Evolutionary conservation across 2,329 filamentous ascomycete genomes (phyloP).

Genomic region (Cladosporium colombiae): DNA sequence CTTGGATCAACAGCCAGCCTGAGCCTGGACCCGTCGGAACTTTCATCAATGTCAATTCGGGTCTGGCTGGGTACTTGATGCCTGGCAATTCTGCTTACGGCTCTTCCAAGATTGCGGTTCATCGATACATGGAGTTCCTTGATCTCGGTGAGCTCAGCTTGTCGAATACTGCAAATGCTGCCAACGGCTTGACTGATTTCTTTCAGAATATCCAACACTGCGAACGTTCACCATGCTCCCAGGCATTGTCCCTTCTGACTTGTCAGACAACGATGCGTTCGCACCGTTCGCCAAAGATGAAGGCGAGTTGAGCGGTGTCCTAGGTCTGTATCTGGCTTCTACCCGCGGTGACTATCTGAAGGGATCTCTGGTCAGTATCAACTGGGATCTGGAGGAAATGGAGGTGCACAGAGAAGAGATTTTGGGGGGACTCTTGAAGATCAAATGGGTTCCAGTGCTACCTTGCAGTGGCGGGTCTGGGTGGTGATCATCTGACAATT

Average conservation of each 20-base stretch:
- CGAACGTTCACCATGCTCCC: slow-evolving; percentile 32
- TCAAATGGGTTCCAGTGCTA: slow-evolving; percentile 13
- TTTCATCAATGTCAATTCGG: slow-evolving; percentile 27
- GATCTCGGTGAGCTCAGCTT: slow-evolving; percentile 19
- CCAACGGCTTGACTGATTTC: neutral
- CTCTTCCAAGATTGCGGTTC: slow-evolving; percentile 29
- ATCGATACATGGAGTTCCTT: slow-evolving; percentile 30
- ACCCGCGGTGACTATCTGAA: slow-evolving; percentile 28
- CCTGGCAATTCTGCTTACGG: slow-evolving; percentile 31
- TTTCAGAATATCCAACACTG: slow-evolving; percentile 27
- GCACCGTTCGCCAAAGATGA: slow-evolving; percentile 29
- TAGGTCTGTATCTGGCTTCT: slow-evolving; percentile 28
- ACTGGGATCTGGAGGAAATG: slow-evolving; percentile 23
- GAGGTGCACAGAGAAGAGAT: slow-evolving; percentile 21
- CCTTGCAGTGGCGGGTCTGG: slow-evolving; percentile 16
- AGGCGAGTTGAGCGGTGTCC: slow-evolving; percentile 24
- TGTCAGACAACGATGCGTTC: slow-evolving; percentile 23
- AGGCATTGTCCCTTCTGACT: slow-evolving; percentile 28
- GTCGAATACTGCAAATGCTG: neutral
- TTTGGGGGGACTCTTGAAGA: slow-evolving; percentile 27
- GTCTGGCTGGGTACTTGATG: slow-evolving; percentile 23
- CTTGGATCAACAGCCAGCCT: slow-evolving; percentile 20
- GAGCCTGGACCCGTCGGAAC: slow-evolving; percentile 23
- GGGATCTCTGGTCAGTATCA: slow-evolving; percentile 22
- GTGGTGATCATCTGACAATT: neutral